Evolutionary conservation across 352 stramenopile species (phyloP).

Genomic region (Pythium grandisporangium): DNA sequence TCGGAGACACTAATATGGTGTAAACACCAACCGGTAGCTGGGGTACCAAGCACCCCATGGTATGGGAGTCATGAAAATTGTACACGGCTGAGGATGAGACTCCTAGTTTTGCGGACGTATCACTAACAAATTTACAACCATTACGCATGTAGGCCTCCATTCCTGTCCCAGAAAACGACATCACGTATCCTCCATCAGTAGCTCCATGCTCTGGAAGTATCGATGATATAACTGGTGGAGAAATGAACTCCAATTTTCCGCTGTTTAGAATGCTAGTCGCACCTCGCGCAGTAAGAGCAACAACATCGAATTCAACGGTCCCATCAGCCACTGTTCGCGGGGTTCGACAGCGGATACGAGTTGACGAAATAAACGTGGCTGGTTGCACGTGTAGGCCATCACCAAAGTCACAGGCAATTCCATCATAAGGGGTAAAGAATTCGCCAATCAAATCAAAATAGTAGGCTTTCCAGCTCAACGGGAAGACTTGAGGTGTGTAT

Average conservation of each 20-base stretch:
- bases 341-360: slow-evolving; percentile 5
- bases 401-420: slow-evolving; percentile 10
- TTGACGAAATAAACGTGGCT: slow-evolving; percentile 6
- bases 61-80: not conserved
- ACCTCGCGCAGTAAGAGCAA: not conserved
- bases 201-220: slow-evolving; percentile 1
- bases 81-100: not conserved
- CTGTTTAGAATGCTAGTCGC: not conserved
- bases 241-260: slow-evolving; percentile 9
- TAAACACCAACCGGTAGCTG: slow-evolving; percentile 3
- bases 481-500: slow-evolving; percentile 14
- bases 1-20: slow-evolving; percentile 9
- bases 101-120: not conserved
- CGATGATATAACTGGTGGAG: not conserved
- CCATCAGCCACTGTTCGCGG: not conserved
- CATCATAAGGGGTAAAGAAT: slow-evolving; percentile 5
- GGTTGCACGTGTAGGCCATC: not conserved
- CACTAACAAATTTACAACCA: slow-evolving; percentile 1
- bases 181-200: slow-evolving; percentile 2
- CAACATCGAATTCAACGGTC: not conserved
- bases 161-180: slow-evolving; percentile 2
- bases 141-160: not conserved
- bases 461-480: not conserved
- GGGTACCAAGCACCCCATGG: slow-evolving; percentile 6
- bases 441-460: slow-evolving; percentile 8